phyloP scores from a whole-genome alignment of 805 yeast species.

The Helenozyma rhizophorensis region DNA sequence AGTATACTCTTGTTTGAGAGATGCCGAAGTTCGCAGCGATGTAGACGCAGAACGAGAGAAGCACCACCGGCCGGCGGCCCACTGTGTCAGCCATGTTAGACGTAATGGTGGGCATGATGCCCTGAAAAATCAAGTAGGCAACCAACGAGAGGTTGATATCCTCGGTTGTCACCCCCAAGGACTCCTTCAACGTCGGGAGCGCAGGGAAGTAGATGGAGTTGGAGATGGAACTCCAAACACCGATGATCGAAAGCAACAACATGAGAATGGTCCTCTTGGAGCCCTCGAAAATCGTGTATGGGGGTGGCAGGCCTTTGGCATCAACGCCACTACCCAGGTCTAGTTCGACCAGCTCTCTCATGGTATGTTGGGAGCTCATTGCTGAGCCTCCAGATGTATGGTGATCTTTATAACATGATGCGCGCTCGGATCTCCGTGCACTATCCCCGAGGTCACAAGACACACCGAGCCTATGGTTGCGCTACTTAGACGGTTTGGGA shows the following conservation, averaged over 20 bases:
- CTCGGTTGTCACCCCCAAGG: constrained; percentile 54
- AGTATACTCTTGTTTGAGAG: constrained; percentile 53
- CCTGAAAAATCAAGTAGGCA: constrained; percentile 72
- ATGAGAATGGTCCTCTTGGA: constrained; percentile 38
- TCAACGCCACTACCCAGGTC: neutral
- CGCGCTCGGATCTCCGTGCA: too few relatives aligned
- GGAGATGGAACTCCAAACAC: constrained; percentile 66
- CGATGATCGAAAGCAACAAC: constrained; percentile 41
- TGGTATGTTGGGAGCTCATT: too few relatives aligned
- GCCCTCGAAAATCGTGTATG: constrained; percentile 43
- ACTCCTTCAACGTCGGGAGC: constrained; percentile 48
- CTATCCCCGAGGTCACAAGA: too few relatives aligned
- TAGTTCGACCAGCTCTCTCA: too few relatives aligned
- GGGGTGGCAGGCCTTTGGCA: constrained; percentile 4
- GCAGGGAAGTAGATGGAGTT: constrained; percentile 83
- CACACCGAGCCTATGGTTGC: too few relatives aligned
- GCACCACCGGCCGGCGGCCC: constrained; percentile 69
- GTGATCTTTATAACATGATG: too few relatives aligned
- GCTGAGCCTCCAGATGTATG: too few relatives aligned
- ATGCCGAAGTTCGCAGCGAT: constrained; percentile 62
- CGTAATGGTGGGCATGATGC: constrained; percentile 65
- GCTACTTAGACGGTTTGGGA: too few relatives aligned
- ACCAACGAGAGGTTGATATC: constrained; percentile 69
- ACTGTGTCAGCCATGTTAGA: constrained; percentile 63
- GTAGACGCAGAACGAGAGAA: constrained; percentile 52